Percentiles rank a stretch among this genome's conserved stretches.
These are phyloP conservation scores for Colletotrichum sp. DNA, from an alignment of 2,329 filamentous ascomycete species.

Conservation along the genomic window DNA sequence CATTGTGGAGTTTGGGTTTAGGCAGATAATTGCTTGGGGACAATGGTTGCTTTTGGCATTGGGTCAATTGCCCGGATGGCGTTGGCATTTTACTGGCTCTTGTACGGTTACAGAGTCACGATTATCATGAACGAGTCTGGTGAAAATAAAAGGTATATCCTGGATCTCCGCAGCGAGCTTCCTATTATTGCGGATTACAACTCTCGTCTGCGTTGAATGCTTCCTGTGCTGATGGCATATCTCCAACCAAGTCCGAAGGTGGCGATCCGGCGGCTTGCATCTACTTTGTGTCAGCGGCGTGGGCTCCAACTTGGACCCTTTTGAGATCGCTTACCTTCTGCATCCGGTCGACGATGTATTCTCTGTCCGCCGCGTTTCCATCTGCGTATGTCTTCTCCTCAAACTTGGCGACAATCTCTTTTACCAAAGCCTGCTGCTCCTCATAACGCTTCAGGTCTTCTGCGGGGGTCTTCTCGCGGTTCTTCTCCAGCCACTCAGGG, in stretches of 20 bases:
- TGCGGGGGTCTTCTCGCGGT: constrained; percentile 66
- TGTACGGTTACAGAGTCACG: neutral
- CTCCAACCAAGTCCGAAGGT: constrained; percentile 87
- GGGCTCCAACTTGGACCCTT: neutral
- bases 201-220: constrained; percentile 66
- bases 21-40: neutral
- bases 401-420: constrained; percentile 88
- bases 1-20: neutral
- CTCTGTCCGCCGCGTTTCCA: constrained; percentile 78
- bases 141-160: constrained; percentile 26
- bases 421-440: constrained; percentile 79
- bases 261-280: constrained; percentile 97
- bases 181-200: constrained; percentile 64
- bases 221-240: constrained; percentile 84
- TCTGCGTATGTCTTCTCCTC: constrained; percentile 84
- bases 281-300: constrained; percentile 50
- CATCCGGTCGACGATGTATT: constrained; percentile 97
- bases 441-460: constrained; percentile 83
- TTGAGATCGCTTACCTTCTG: constrained; percentile 73
- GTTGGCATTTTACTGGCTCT: neutral
- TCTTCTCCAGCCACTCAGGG: constrained; percentile 84
- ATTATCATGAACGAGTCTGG: constrained; percentile 5
- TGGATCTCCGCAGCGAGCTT: constrained; percentile 19
- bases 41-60: neutral
- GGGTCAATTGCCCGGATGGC: neutral